A percentile compares a stretch with the other conserved stretches of the same genome.
phyloP scores from a whole-genome alignment of 768 basidiomycete species.

The Jaapia argillacea region DNA sequence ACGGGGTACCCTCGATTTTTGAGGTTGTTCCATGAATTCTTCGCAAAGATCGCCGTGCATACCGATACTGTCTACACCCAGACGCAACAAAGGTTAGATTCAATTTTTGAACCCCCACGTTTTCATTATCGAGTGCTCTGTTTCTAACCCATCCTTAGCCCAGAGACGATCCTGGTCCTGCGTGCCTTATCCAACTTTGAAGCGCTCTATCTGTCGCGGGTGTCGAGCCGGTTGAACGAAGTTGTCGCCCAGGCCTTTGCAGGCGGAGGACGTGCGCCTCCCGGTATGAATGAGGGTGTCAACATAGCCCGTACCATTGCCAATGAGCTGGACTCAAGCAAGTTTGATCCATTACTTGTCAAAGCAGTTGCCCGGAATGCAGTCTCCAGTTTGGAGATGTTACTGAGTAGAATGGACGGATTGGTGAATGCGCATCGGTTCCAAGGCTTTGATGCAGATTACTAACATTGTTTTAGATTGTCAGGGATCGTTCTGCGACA shows the following conservation, averaged over 20 bases:
- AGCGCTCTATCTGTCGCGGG: conserved; percentile 78
- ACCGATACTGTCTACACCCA: conserved; percentile 90
- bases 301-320: conserved; percentile 67
- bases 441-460: neutral
- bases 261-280: conserved; percentile 58
- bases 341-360: conserved; percentile 86
- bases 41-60: conserved; percentile 88
- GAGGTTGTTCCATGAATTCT: conserved; percentile 93
- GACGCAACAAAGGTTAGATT: conserved; percentile 71
- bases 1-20: conserved; percentile 81
- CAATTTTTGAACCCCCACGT: conserved; percentile 5
- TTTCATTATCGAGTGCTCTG: neutral
- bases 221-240: conserved; percentile 78
- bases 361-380: conserved; percentile 70
- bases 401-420: conserved; percentile 52
- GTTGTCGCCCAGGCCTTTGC: conserved; percentile 68
- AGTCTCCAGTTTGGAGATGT: conserved; percentile 55
- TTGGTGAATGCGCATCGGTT: conserved; percentile 40
- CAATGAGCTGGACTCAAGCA: conserved; percentile 89
- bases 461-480: conserved; percentile 32
- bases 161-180: conserved; percentile 85
- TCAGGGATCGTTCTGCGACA: conserved; percentile 69
- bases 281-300: conserved; percentile 66
- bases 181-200: conserved; percentile 81
- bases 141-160: conserved; percentile 33